Base-by-base conservation (phyloP, 176 grass and related monocot genomes). In the Avena sativa region DNA sequence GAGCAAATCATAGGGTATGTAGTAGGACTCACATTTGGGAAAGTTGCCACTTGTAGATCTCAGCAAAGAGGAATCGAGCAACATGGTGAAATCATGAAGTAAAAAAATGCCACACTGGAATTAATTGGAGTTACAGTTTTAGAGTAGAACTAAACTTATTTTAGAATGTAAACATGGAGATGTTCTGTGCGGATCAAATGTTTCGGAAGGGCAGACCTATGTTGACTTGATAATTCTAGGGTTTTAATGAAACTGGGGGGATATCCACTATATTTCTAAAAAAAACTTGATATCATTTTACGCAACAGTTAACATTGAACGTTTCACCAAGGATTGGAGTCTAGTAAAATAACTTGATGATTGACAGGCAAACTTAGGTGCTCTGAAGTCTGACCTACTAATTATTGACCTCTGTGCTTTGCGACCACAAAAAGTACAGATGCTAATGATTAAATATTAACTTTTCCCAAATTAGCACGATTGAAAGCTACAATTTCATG, bases 191-290 rank as follows among this genome's bases (percentile, higher is more conserved):
- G 34, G 21, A 66, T 52, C 51, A 52, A 89, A 77, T 66, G 86
- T 76, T 63, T 85, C 87, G 67, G 86, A 66, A 51, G 86, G 86
- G 52, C 75, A 88, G 40, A 83, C 83, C 61, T 95, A 83, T 58
- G 48, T 90, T 86, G 70, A 90, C 87, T 61, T 88, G 79, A 81
- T 79, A 92, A 20, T 84, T 87, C 74, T 43, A 90, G 56, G 11
- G 4, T 65, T 65, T 65, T 26, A 30, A 65, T 30, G 12, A 30
- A 65, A 65, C 4, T 1, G 4, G 23, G 4, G n/a, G 23, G 1
- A 64, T 4, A 26, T 64, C 11, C n/a, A 23, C 21, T 63, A 64
- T 13, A 43, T 43, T 66, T 66, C 63, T 28, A 16, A 12, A 13
- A 1, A 51, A 75, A 12, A 51, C 40, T 43, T 43, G 40, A 28